Evolutionary conservation across 2,329 filamentous ascomycete genomes (phyloP), one percentile per base, ranked within the genome.

Genomic region (Xylariaceae sp.): DNA sequence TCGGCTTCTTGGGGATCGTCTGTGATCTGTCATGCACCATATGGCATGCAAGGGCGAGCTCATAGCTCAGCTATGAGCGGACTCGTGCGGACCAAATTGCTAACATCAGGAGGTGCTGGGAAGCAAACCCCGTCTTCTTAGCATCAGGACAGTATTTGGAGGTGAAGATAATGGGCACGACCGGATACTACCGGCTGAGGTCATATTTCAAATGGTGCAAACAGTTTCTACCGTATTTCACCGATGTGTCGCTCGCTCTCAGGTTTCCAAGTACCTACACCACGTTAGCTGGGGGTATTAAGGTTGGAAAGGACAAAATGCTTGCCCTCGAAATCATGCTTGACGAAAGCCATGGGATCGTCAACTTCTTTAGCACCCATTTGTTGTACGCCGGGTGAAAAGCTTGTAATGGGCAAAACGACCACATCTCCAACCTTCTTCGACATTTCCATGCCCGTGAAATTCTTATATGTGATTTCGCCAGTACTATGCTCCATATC

Each of bases 301-400:
- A 12, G n/a, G 40, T 36, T 9, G 3, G 7, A 13, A 36, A 12
- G 10, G 9, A 53, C 15, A 21, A 16, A 26, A 15, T 42, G 34
- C 80, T 62, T 75, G 95, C 92, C 94, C 77, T 95, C 89, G 70
- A 99, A 99, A 51, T 91, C 86, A 74, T 99, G 94, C 74, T 94
- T 92, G 57, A 99, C 94, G 76, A 95, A 97, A 1, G 94, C 94
- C 89, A 96, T 92, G 1, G 91, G 90, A 68, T 97, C 87, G 62
- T 96, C 90, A 40, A 85, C 80, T 58, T 95, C 91, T 65, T 86
- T 86, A 43, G 94, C 88, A 12, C 88, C 89, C 91, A 96, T 97
- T 69, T 96, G 91, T 63, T 85, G 82, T 42, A 97, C 90, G 22
- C 94, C 94, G 0, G 94, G 94, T 65, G 91, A 96, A 76, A 99